Conservation (phyloP, 768 basidiomycete species). For the Udeniomyces megalosporus region DNA sequence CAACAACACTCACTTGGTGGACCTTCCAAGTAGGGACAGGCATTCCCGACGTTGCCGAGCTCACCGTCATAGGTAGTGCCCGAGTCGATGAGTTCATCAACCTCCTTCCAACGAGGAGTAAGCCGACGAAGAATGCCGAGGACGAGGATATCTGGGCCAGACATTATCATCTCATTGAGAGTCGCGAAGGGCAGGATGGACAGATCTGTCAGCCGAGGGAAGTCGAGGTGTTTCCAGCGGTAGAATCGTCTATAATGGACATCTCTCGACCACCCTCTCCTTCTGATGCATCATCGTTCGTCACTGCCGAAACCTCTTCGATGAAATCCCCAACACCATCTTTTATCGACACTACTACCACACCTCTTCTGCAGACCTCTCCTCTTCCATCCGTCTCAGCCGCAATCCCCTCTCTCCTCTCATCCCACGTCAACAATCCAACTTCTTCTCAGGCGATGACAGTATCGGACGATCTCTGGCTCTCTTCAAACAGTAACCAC, state of each 20-base stretch:
- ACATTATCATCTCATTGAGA: neutral
- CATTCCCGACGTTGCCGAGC: neutral
- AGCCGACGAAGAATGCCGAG: neutral
- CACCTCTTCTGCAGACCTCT: neutral
- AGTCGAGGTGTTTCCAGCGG: too few relatives aligned
- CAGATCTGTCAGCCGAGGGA: neutral
- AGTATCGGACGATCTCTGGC: neutral
- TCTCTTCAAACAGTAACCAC: neutral
- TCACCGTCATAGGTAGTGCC: neutral
- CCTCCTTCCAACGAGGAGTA: neutral
- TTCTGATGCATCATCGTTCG: too few relatives aligned
- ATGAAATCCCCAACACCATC: too few relatives aligned
- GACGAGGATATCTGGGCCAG: neutral
- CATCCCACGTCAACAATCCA: too few relatives aligned
- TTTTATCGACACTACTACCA: too few relatives aligned
- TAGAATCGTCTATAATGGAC: neutral
- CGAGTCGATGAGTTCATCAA: neutral
- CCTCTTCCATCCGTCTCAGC: neutral
- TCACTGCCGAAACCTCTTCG: too few relatives aligned
- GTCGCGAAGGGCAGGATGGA: neutral
- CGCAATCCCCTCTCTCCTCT: neutral
- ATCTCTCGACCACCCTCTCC: neutral
- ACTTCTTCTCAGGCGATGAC: too few relatives aligned
- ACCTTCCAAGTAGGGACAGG: neutral
- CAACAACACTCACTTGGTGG: conserved; percentile 4